A percentile compares a stretch with the other conserved stretches of the same genome.
Evolutionary conservation across 139 green algal genomes (phyloP).

Genomic region (Chlorella sp.): DNA sequence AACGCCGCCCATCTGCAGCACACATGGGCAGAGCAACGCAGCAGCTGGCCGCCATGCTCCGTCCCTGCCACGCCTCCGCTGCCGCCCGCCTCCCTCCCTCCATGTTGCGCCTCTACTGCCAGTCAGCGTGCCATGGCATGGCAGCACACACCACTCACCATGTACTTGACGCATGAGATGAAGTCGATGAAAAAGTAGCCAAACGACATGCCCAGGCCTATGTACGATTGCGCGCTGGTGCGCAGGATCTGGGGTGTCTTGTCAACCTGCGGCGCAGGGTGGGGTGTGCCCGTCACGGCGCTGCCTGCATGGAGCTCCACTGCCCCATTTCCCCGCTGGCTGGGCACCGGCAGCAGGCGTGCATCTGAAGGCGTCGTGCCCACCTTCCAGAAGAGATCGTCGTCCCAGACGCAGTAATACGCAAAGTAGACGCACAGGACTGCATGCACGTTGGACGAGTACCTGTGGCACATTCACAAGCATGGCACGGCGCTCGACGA

Average conservation of each 20-base stretch:
- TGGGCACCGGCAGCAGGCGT: neutral
- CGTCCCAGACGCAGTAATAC: neutral
- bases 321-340: neutral
- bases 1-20: slow-evolving; percentile 31
- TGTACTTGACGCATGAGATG: slow-evolving; percentile 28
- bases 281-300: neutral
- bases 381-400: slow-evolving; percentile 23
- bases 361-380: neutral
- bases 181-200: slow-evolving; percentile 35
- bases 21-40: no score
- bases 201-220: slow-evolving; percentile 16
- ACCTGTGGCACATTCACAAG: slow-evolving; percentile 12
- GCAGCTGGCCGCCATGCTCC: no score
- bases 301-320: neutral
- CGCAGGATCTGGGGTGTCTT: slow-evolving; percentile 12
- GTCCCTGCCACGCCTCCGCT: no score
- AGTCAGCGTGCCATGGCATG: no score
- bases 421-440: slow-evolving; percentile 18
- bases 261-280: neutral
- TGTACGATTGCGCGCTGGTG: slow-evolving; percentile 8
- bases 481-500: no score
- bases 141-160: slow-evolving; percentile 21
- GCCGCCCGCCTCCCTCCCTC: no score
- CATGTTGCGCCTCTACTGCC: no score
- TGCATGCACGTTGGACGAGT: slow-evolving; percentile 18